These are phyloP conservation scores for Populus davidiana DNA, from an alignment of 345 rosid genomes.

Conservation along the genomic window DNA sequence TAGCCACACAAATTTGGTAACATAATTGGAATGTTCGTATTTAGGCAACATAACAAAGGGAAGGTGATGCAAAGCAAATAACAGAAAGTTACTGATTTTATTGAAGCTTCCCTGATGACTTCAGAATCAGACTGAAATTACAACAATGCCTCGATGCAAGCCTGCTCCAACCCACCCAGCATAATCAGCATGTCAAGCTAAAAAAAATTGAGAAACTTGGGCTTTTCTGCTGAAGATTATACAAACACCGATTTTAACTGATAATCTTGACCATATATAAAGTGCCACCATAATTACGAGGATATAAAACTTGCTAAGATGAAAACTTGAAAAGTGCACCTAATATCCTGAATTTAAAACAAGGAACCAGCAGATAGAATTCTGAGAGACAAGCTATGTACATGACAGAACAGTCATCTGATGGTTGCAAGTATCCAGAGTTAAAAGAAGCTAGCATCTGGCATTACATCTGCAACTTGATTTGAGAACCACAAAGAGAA, in stretches of 20 bases:
- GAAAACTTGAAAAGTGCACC: constrained; percentile 17
- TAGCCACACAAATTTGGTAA: constrained; percentile 5
- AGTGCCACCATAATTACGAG: constrained; percentile 20
- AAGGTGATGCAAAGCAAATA: constrained; percentile 8
- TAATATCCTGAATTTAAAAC: constrained; percentile 19
- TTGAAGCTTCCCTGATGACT: constrained; percentile 4
- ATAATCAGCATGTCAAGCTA: constrained; percentile 8
- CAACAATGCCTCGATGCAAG: constrained; percentile 13
- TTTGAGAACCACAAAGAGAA: constrained; percentile 2
- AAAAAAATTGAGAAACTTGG: constrained; percentile 8
- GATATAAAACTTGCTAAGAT: constrained; percentile 26
- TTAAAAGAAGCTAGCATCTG: constrained; percentile 8
- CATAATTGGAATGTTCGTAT: constrained; percentile 8
- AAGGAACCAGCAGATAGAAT: constrained; percentile 15
- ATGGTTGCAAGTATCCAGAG: constrained; percentile 10
- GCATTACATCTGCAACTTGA: not conserved
- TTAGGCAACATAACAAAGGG: not conserved
- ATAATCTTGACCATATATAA: constrained; percentile 10
- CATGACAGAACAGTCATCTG: constrained; percentile 18
- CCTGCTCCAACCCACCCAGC: constrained; percentile 14
- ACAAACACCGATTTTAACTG: constrained; percentile 9
- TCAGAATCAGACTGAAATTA: constrained; percentile 13
- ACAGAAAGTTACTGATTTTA: constrained; percentile 10
- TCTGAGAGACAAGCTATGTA: constrained; percentile 22
- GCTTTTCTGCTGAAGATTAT: constrained; percentile 10